Evolutionary conservation across 306 rosid species (phyloP), one percentile per base, ranked within the genome.

Genomic region (Cucumis cinereus): DNA sequence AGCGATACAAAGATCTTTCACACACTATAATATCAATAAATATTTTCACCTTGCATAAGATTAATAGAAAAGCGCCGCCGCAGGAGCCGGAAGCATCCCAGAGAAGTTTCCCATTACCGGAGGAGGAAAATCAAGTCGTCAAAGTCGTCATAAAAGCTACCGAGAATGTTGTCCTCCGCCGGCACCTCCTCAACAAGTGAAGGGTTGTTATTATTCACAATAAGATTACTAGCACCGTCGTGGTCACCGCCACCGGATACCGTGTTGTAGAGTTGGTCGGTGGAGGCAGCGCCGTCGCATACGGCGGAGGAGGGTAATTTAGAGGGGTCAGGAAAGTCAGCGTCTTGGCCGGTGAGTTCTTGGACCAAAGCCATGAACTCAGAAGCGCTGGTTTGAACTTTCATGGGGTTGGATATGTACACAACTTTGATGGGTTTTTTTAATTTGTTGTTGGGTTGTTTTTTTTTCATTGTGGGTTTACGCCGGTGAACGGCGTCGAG

Each of bases 341-440:
- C 90, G 63, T 92, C 80, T 81, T 74, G 82, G 10, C 97, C 97
- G 4, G 97, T 92, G 78, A 90, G 90, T 62, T 92, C 90, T 79
- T 92, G 97, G 20, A 92, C 97, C 20, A 92, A 87, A 4, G 96
- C 93, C 79, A 96, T 87, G 75, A 92, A 92, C 60, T 87, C 80
- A 0, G 97, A 83, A 10, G 91, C 96, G 74, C 87, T 86, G 0
- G 96, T 83, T 66, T 88, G 77, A 8, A 92, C 90, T 86, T 88
- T 90, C 85, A 90, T 85, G 4, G 97, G 97, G 78, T 88, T 92
- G 7, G 97, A 88, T 81, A 92, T 92, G 83, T 92, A 92, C 9
- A 88, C 91, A 1, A 92, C 96, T 57, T 92, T 92, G 35, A 92
- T 80, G 12, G 79, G 86, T 55, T 84, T 68, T 22, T 83, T 80